phyloP scores from a whole-genome alignment of 75 land plant species.

The Adiantum capillusveneris region DNA sequence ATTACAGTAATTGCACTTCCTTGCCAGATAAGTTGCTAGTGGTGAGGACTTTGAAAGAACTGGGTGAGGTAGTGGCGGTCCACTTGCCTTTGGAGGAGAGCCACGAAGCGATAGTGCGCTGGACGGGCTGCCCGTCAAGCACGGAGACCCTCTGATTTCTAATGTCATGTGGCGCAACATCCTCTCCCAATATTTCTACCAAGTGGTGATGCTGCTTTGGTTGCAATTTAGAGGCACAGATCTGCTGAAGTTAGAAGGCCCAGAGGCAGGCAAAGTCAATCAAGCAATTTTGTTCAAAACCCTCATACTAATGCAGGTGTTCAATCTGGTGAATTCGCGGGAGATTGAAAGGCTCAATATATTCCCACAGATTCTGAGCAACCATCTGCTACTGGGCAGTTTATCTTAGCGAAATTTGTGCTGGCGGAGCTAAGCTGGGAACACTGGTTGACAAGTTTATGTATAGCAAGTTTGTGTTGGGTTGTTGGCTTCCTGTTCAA shows the following conservation, averaged over 20 bases:
- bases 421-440: conserved; percentile 49
- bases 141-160: conserved; percentile 41
- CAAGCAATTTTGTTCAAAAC: conserved; percentile 59
- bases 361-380: conserved; percentile 57
- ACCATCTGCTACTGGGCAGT: conserved; percentile 68
- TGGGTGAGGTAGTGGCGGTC: too few relatives aligned
- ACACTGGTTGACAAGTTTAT: conserved; percentile 55
- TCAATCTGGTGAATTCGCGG: conserved; percentile 84
- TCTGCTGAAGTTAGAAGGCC: conserved; percentile 29
- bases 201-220: conserved; percentile 36
- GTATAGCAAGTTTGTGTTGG: conserved; percentile 66
- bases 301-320: conserved; percentile 61
- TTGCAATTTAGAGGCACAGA: conserved; percentile 41
- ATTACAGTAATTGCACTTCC: too few relatives aligned
- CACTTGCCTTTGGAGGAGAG: too few relatives aligned
- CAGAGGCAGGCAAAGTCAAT: conserved; percentile 15
- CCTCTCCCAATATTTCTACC: conserved; percentile 40
- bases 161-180: conserved; percentile 59
- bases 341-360: conserved; percentile 74
- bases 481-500: conserved; percentile 75
- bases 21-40: too few relatives aligned
- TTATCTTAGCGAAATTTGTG: conserved; percentile 69
- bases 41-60: too few relatives aligned
- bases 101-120: too few relatives aligned
- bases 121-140: conserved; percentile 57